Evolutionary conservation across 2,329 filamentous ascomycete genomes (phyloP), one percentile per base, ranked within the genome.

Genomic region (Pseudogymnoascus sp.): DNA sequence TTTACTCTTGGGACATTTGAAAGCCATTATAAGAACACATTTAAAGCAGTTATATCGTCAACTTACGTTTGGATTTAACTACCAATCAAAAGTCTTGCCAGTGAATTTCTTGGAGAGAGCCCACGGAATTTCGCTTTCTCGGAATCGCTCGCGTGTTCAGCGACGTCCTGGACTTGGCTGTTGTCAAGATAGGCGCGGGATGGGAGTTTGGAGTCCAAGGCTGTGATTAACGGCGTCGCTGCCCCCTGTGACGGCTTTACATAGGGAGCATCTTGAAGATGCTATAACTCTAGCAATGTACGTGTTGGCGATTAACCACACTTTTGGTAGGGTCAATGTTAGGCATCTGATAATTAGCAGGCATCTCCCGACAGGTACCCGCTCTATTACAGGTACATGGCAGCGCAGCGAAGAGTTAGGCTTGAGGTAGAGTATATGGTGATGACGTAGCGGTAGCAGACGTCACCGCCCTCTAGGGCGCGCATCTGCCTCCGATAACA

Each of bases 81-180:
- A 44, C 44, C 44, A 47, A 14, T n/a, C 12, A 50, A 65, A 65
- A 23, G 53, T 38, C 31, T 62, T 42, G 21, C 65, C 65, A 18
- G 61, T 63, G 40, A 65, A 25, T 38, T 63, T 62, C 37, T 66
- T 53, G 5, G 42, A 38, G 38, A 65, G 23, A 12, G 7, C 23
- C 65, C 65, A 66, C 18, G 65, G n/a, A 14, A 14, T 42, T 14
- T 21, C 7, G 59, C 59, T 18, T 21, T 37, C 16, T 61, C 40
- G 12, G 60, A 5, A 40, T 63, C 47, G 4, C 62, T 25, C 23
- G 16, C 31, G 6, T 50, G 12, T 16, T 59, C n/a, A 11, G 31
- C 60, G 14, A 47, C 25, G 18, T 61, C 61, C 12, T 59, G 60
- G 40, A 64, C 59, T 21, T 59, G 21, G 47, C 64, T 61, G 14